Evolutionary conservation across 306 rosid genomes (phyloP).

Genomic region (Acacia confusa): DNA sequence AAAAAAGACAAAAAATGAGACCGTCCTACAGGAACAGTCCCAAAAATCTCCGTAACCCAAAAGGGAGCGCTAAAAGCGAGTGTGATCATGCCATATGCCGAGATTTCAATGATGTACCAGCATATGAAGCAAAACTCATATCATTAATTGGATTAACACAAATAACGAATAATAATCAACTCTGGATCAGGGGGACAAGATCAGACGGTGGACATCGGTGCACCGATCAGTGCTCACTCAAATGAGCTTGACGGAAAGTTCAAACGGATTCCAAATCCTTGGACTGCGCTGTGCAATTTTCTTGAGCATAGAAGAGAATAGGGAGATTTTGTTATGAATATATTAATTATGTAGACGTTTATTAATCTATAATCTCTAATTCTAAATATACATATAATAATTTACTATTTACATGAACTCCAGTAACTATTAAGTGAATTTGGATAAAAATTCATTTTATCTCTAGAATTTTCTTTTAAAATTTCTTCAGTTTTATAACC

Average conservation of each 20-base stretch:
- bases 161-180: not conserved
- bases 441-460: too few relatives aligned
- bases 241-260: slow-evolving; percentile 47
- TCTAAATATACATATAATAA: too few relatives aligned
- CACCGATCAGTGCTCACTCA: slow-evolving; percentile 41
- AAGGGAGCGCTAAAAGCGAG: slow-evolving; percentile 35
- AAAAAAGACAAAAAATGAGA: not conserved
- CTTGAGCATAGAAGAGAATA: slow-evolving; percentile 29
- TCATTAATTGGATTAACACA: slow-evolving; percentile 34
- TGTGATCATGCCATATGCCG: slow-evolving; percentile 34
- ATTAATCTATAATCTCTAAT: too few relatives aligned
- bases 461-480: too few relatives aligned
- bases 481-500: too few relatives aligned
- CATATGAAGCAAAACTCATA: slow-evolving; percentile 42
- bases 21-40: slow-evolving; percentile 42
- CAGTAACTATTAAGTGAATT: too few relatives aligned
- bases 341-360: too few relatives aligned
- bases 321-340: too few relatives aligned
- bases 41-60: slow-evolving; percentile 45
- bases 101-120: slow-evolving; percentile 40
- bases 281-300: slow-evolving; percentile 35
- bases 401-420: too few relatives aligned
- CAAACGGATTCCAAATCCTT: slow-evolving; percentile 45
- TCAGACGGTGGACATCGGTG: slow-evolving; percentile 40
- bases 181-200: slow-evolving; percentile 19